Percentiles rank a stretch among this genome's conserved stretches.
phyloP scores from a whole-genome alignment of 805 yeast species.

The Yarrowia deformans region DNA sequence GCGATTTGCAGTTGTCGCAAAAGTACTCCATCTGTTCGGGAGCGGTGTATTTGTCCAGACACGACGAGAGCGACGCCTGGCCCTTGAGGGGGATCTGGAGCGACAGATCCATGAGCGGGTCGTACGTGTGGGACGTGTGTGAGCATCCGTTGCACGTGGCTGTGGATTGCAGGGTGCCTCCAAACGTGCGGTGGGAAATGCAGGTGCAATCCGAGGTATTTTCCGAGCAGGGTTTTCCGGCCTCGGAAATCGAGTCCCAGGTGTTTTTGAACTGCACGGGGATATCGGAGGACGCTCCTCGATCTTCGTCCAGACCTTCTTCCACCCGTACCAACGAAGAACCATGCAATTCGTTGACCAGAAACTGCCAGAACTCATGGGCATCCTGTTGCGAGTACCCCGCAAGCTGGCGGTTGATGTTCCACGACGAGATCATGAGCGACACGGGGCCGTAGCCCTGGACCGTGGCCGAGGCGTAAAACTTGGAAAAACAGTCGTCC shows the following conservation, averaged over 20 bases:
- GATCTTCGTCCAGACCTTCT: constrained; percentile 13
- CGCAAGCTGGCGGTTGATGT: constrained; percentile 75
- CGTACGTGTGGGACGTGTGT: constrained; percentile 70
- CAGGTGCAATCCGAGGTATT: constrained; percentile 64
- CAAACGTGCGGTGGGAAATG: constrained; percentile 79
- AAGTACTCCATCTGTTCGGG: constrained; percentile 78
- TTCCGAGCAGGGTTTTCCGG: constrained; percentile 3
- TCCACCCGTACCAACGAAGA: neutral
- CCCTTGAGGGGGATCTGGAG: constrained; percentile 61
- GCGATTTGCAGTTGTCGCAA: constrained; percentile 70
- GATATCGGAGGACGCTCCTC: constrained; percentile 26
- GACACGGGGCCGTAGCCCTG: constrained; percentile 84
- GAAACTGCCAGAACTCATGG: constrained; percentile 95
- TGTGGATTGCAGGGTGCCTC: constrained; percentile 82
- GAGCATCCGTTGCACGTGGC: constrained; percentile 76
- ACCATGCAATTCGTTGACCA: constrained; percentile 80
- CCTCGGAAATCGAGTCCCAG: constrained; percentile 35
- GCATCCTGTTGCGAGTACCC: constrained; percentile 99
- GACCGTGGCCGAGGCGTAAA: constrained; percentile 67
- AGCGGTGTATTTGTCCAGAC: constrained; percentile 78
- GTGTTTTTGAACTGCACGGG: constrained; percentile 30
- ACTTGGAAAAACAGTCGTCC: constrained; percentile 76
- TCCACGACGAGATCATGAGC: constrained; percentile 86
- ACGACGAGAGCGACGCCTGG: constrained; percentile 58
- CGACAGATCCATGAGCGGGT: constrained; percentile 89